phyloP scores from a whole-genome alignment of 2,329 filamentous ascomycete species.

The Dactylellina drechsleri region DNA sequence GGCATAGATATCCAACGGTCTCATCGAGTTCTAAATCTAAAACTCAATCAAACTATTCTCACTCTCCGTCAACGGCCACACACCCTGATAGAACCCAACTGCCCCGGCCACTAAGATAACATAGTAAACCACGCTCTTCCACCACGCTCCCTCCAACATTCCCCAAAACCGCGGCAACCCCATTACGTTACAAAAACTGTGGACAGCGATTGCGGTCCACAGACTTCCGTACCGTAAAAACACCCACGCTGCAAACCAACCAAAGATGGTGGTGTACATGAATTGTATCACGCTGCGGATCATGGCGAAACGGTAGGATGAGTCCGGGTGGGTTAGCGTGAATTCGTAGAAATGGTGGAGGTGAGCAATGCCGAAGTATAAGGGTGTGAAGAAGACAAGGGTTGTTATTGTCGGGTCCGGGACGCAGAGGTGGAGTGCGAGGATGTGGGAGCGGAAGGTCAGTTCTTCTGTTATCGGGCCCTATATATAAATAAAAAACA shows the following conservation, averaged over 20 bases:
- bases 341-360: slow-evolving; percentile 97
- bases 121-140: slow-evolving; percentile 85
- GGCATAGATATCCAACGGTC: too few relatives aligned
- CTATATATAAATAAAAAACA: slow-evolving; percentile 64
- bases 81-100: slow-evolving; percentile 73
- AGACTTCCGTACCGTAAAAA: slow-evolving; percentile 87
- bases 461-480: slow-evolving; percentile 92
- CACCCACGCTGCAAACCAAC: slow-evolving; percentile 89
- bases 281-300: slow-evolving; percentile 84
- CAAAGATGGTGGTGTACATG: slow-evolving; percentile 89
- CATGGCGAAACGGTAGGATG: slow-evolving; percentile 69
- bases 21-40: background rate
- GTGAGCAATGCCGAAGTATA: slow-evolving; percentile 70
- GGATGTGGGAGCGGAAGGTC: slow-evolving; percentile 86
- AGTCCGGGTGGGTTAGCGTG: slow-evolving; percentile 79
- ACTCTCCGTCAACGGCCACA: slow-evolving; percentile 79
- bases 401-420: slow-evolving; percentile 63
- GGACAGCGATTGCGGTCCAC: slow-evolving; percentile 77
- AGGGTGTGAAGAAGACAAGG: slow-evolving; percentile 57
- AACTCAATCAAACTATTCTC: slow-evolving; percentile 64
- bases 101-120: slow-evolving; percentile 77
- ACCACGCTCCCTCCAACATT: slow-evolving; percentile 70
- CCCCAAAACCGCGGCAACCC: slow-evolving; percentile 90
- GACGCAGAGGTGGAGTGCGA: slow-evolving; percentile 82
- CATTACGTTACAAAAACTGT: slow-evolving; percentile 92